Conservation (phyloP, 2,329 filamentous ascomycete species). For the Apiospora sp. region DNA sequence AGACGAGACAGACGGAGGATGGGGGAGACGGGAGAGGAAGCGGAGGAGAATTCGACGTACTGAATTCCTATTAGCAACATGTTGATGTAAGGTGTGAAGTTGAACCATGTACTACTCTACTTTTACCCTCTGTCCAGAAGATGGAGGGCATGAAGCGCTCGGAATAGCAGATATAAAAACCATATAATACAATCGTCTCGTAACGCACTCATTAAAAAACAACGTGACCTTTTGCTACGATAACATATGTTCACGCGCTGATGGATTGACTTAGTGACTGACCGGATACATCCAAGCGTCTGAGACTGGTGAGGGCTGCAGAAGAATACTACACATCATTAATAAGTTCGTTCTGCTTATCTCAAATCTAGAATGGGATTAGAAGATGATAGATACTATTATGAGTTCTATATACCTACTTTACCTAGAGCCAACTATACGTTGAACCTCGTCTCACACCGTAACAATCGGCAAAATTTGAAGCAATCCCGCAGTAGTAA, state of each 20-base stretch:
- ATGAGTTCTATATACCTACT: neutral
- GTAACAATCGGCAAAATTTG: no score
- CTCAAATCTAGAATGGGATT: neutral
- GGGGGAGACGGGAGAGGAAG: no score
- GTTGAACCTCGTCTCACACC: no score
- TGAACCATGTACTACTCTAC: conserved; percentile 3
- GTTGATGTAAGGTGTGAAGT: neutral
- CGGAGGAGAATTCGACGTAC: neutral
- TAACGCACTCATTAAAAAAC: neutral
- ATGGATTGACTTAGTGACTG: no score
- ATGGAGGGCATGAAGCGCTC: neutral
- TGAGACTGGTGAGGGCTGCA: neutral
- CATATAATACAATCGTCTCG: conserved; percentile 12
- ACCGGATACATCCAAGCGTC: neutral
- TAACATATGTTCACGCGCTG: neutral
- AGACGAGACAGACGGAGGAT: neutral
- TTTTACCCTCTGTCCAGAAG: conserved; percentile 11
- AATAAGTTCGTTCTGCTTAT: neutral
- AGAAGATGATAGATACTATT: neutral
- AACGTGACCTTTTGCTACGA: neutral
- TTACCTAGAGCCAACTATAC: no score
- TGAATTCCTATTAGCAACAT: neutral
- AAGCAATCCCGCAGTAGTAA: no score
- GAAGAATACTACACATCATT: neutral
- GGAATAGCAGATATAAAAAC: conserved; percentile 2